phyloP scores from a whole-genome alignment of 257 asterid genomes.

The Primulina huaijiensis region DNA sequence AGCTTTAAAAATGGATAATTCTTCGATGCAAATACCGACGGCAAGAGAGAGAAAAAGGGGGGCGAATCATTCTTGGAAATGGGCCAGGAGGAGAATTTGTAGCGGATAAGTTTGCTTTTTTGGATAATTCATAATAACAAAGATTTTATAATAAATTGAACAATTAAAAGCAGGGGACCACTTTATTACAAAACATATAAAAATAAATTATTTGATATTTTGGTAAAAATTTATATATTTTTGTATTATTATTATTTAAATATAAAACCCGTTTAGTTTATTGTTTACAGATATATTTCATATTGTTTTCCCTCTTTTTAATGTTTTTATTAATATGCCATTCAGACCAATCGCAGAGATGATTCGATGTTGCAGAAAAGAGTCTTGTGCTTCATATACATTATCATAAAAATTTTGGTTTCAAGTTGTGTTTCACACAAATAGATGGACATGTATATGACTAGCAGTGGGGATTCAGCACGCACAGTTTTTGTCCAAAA shows the following conservation, averaged over 20 bases:
- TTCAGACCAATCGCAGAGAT: not conserved
- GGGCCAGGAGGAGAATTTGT: not conserved
- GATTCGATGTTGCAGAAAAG: not conserved
- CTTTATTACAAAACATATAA: no score
- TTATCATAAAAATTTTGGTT: not conserved
- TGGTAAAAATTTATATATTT: no score
- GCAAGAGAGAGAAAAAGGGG: no score
- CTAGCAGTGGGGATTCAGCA: not conserved
- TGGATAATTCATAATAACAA: not conserved
- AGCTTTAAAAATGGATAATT: not conserved
- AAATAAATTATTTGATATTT: no score
- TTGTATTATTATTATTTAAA: no score
- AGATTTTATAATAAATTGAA: no score
- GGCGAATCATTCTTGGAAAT: not conserved
- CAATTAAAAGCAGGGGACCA: no score
- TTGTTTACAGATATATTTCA: no score
- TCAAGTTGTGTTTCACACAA: not conserved
- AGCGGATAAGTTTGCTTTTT: not conserved
- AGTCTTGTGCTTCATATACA: not conserved
- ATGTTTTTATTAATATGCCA: no score
- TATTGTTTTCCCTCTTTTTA: no score
- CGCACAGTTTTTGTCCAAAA: not conserved
- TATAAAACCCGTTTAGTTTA: no score
- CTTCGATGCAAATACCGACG: not conserved
- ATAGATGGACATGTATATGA: no score